phyloP scores from a whole-genome alignment of 768 basidiomycete genomes.

The Phlebiopsis flavidoalba region DNA sequence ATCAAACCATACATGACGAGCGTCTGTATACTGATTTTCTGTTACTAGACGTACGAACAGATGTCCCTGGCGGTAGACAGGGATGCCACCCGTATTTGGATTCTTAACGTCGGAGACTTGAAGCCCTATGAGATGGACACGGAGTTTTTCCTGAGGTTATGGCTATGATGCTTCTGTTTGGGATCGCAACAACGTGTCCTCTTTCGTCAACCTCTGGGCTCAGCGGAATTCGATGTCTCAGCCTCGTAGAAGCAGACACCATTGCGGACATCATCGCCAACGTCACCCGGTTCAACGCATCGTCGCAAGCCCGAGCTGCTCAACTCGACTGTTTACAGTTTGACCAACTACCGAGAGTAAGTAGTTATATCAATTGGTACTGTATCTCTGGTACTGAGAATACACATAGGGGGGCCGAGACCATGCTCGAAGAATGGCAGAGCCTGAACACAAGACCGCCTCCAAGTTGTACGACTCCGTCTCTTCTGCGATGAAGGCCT shows the following conservation, averaged over 20 bases:
- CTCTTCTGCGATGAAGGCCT: slow-evolving; percentile 37
- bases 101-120: slow-evolving; percentile 72
- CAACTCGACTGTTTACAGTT: slow-evolving; percentile 55
- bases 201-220: slow-evolving; percentile 55
- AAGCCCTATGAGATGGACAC: slow-evolving; percentile 70
- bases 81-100: slow-evolving; percentile 57
- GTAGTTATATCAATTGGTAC: slow-evolving; percentile 18
- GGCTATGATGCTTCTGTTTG: slow-evolving; percentile 58
- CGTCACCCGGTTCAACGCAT: slow-evolving; percentile 50
- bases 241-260: slow-evolving; percentile 30
- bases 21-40: slow-evolving; percentile 17
- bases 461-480: slow-evolving; percentile 53
- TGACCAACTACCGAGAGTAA: slow-evolving; percentile 66
- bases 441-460: slow-evolving; percentile 41
- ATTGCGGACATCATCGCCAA: slow-evolving; percentile 53
- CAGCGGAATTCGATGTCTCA: slow-evolving; percentile 56
- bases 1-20: slow-evolving; percentile 18
- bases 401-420: slow-evolving; percentile 49
- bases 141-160: slow-evolving; percentile 61
- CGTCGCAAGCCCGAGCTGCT: slow-evolving; percentile 63
- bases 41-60: slow-evolving; percentile 53
- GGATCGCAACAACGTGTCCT: slow-evolving; percentile 46
- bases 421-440: slow-evolving; percentile 46
- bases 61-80: slow-evolving; percentile 61
- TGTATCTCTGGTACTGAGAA: neutral